Base-by-base conservation (phyloP, 108 stramenopile species). In the Cafeteria roenbergensis region DNA sequence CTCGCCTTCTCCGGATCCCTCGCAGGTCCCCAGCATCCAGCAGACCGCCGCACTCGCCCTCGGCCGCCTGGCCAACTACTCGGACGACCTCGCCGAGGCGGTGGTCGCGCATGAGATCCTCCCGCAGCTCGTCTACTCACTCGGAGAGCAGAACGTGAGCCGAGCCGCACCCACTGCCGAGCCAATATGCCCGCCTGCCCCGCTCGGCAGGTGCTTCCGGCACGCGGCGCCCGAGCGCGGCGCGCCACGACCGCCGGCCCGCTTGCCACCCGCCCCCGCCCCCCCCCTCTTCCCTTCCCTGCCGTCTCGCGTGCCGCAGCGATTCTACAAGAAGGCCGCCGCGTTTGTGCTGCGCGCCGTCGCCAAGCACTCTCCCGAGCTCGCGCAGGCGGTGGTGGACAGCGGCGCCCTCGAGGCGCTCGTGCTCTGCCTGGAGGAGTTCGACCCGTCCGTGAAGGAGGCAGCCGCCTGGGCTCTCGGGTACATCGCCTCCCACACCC, bases 381-480 rank as follows among this genome's bases (percentile, higher is more conserved):
- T 84, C 33, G 83, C 83, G 29, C 83, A 84, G 63, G 83, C 83
- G 1, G 83, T 84, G 1, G 83, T 84, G 24, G 83, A 84, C 55
- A 70, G 72, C 34, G 79, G 79, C n/a, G 83, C 83, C 27, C 65
- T 84, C 1, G 81, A 84, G 27, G 79, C 83, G 0, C 73, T 84
- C 22, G 81, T 82, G 42, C 77, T 76, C 29, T 84, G 83, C 65
- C 63, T 84, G 27, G 79, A 84, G 74, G 83, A 84, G 58, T 84
- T 84, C 51, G 83, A 84, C 76, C 80, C 83, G 22, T 80, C 71
- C 22, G 83, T 84, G 33, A 84, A 84, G 59, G 83, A 84, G 58
- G 75, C 81, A 9, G 83, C 83, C 33, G 83, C 81, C 14, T 84
- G 83, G 83, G 83, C 83, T n/a, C 82, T 84, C 34, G 83, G 83